Conservation (phyloP, 1,284 basidiomycete genomes). For the Cryptococcus sp. region DNA sequence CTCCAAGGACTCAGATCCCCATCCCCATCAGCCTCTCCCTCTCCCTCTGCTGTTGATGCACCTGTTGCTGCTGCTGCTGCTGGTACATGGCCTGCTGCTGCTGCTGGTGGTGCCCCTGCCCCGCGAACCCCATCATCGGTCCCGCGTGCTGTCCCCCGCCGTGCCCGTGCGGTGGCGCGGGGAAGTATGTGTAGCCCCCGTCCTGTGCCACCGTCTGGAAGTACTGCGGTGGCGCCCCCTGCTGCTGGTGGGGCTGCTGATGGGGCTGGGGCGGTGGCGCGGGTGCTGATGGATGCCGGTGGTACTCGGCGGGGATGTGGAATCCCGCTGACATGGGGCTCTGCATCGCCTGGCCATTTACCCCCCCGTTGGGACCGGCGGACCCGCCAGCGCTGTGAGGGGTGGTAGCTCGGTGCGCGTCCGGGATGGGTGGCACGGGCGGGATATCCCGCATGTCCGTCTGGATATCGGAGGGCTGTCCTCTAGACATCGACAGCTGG, state of each 20-base stretch:
- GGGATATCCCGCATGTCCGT: conserved; percentile 24
- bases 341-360: conserved; percentile 20
- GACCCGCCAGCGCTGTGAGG: conserved; percentile 14
- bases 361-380: conserved; percentile 6
- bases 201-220: conserved; percentile 5
- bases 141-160: conserved; percentile 12
- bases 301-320: conserved; percentile 37
- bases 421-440: conserved; percentile 41
- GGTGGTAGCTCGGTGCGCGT: conserved; percentile 35
- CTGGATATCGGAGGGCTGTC: not conserved
- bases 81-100: conserved; percentile 24
- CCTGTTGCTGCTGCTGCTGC: conserved; percentile 18
- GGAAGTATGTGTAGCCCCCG: conserved; percentile 9
- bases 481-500: conserved; percentile 11
- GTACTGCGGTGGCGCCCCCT: conserved; percentile 5
- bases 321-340: conserved; percentile 35
- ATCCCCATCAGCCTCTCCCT: conserved; percentile 27
- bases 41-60: conserved; percentile 20
- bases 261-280: conserved; percentile 4
- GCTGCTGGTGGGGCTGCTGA: conserved; percentile 11
- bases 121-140: not conserved
- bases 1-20: conserved; percentile 25
- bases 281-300: conserved; percentile 4
- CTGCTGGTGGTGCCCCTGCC: conserved; percentile 19
- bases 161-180: conserved; percentile 20